These are phyloP conservation scores for Phytopythium delawarense DNA, from an alignment of 352 stramenopile species.

Conservation along the genomic window DNA sequence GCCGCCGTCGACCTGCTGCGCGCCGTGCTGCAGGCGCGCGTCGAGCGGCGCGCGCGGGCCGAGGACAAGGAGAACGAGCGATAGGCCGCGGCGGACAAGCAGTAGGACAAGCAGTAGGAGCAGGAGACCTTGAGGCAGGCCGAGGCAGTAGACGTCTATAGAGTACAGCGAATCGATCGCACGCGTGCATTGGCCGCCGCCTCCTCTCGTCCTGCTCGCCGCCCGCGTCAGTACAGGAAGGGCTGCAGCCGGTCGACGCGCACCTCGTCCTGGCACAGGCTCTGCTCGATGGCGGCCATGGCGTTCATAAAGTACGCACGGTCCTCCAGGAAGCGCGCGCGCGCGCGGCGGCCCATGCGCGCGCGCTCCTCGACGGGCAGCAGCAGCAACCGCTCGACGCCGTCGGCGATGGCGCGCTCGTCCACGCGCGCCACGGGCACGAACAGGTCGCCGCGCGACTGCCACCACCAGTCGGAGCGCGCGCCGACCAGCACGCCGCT, in stretches of 20 bases:
- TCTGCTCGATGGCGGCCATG: constrained; percentile 75
- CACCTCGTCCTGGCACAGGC: constrained; percentile 75
- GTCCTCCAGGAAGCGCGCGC: constrained; percentile 72
- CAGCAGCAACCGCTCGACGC: constrained; percentile 64
- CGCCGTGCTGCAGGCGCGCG: constrained; percentile 38
- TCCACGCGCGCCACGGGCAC: constrained; percentile 69
- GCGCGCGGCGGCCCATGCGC: constrained; percentile 62
- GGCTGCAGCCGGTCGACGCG: constrained; percentile 69
- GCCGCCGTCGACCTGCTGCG: constrained; percentile 79
- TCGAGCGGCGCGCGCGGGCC: constrained; percentile 6
- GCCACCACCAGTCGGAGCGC: constrained; percentile 67
- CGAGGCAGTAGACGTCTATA: background rate
- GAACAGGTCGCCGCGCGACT: constrained; percentile 81
- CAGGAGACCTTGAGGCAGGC: too few relatives aligned
- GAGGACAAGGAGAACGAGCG: constrained; percentile 7
- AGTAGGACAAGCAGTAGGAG: background rate
- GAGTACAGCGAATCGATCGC: constrained; percentile 1
- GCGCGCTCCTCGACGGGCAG: constrained; percentile 71
- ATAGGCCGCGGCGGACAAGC: background rate
- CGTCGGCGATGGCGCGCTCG: constrained; percentile 56
- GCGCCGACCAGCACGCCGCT: constrained; percentile 67
- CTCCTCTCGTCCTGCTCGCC: background rate
- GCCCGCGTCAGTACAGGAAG: constrained; percentile 52
- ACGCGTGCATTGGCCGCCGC: background rate
- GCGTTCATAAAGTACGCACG: constrained; percentile 78